phyloP scores from a whole-genome alignment of 805 yeast species.

The Wickerhamomyces hampshirensis region DNA sequence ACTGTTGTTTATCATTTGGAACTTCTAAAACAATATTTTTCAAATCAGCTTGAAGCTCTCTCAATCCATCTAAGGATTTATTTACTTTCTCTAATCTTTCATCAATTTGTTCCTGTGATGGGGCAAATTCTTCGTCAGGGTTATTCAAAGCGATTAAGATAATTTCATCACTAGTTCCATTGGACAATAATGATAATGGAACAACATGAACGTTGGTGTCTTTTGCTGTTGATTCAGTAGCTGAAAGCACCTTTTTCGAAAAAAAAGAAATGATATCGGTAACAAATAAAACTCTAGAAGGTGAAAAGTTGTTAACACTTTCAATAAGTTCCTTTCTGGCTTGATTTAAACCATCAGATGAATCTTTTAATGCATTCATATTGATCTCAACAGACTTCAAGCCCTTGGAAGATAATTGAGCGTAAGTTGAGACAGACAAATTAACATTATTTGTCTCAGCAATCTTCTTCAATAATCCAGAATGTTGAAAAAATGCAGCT shows the following conservation, averaged over 20 bases:
- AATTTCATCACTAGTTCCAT: constrained; percentile 38
- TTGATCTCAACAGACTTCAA: constrained; percentile 49
- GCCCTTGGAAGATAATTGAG: constrained; percentile 37
- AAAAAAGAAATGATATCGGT: constrained; percentile 66
- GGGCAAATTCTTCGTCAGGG: constrained; percentile 64
- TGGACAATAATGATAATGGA: constrained; percentile 48
- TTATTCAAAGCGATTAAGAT: constrained; percentile 48
- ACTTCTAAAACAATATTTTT: constrained; percentile 47
- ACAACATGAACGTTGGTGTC: constrained; percentile 50
- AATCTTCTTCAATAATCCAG: constrained; percentile 42
- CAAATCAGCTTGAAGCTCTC: constrained; percentile 53
- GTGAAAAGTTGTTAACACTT: constrained; percentile 67
- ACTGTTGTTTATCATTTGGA: constrained; percentile 50
- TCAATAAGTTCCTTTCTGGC: constrained; percentile 73
- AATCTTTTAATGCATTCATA: constrained; percentile 49
- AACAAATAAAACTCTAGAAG: constrained; percentile 53
- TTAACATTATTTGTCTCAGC: constrained; percentile 38
- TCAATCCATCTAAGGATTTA: constrained; percentile 49
- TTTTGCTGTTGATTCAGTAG: constrained; percentile 37
- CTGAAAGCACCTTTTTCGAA: constrained; percentile 37
- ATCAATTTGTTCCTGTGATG: constrained; percentile 55
- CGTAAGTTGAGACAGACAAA: constrained; percentile 43
- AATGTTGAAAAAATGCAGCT: constrained; percentile 57
- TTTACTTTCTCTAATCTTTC: constrained; percentile 52
- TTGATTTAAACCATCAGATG: constrained; percentile 45